Percentiles rank a stretch among this genome's conserved stretches.
These are phyloP conservation scores for Globisporangium middletonii DNA, from an alignment of 352 stramenopile species.

Conservation along the genomic window DNA sequence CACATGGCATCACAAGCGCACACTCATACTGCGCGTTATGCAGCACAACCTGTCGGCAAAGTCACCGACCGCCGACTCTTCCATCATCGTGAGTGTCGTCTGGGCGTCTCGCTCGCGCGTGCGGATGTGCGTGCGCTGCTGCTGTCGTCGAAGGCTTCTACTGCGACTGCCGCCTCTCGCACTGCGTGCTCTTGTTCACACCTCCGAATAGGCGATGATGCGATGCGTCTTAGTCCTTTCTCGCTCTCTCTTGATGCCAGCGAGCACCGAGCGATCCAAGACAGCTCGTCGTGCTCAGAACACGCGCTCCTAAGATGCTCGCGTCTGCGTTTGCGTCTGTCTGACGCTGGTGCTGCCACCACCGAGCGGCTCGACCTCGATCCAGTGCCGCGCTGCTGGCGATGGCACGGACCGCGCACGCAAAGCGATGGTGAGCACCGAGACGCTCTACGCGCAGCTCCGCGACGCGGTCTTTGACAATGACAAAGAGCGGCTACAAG, in stretches of 20 bases:
- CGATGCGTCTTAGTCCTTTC: background rate
- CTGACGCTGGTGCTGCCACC: background rate
- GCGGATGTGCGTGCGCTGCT: background rate
- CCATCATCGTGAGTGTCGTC: constrained; percentile 24
- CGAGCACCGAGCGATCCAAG: background rate
- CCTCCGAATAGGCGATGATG: no score
- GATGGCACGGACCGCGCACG: background rate
- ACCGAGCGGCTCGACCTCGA: background rate
- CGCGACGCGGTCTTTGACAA: constrained; percentile 76
- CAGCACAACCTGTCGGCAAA: constrained; percentile 44
- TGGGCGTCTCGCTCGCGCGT: background rate
- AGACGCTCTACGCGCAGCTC: constrained; percentile 58
- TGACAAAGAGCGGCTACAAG: constrained; percentile 32
- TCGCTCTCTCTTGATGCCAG: background rate
- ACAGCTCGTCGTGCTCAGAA: background rate
- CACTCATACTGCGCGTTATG: background rate
- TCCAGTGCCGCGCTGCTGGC: background rate
- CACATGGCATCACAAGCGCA: background rate
- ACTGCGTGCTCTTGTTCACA: no score
- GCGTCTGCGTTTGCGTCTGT: background rate
- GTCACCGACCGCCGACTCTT: constrained; percentile 45
- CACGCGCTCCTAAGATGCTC: background rate
- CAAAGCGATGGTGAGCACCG: constrained; percentile 9
- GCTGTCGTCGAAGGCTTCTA: background rate
- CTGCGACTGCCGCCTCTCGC: no score